phyloP scores from a whole-genome alignment of 1,284 basidiomycete genomes.

The Inonotus obliquus region DNA sequence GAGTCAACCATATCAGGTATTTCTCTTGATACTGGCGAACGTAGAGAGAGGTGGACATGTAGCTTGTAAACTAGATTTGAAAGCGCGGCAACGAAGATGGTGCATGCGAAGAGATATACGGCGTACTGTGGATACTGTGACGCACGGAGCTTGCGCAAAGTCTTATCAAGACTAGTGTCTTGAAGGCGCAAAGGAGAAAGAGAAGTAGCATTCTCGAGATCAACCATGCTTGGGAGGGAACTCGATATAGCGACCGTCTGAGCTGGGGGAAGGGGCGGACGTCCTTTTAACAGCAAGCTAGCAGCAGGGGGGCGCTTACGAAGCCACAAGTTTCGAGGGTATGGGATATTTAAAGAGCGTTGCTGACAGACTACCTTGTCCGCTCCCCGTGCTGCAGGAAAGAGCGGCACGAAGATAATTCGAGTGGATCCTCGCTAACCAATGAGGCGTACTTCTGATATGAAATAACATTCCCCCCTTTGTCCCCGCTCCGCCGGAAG shows the following conservation, averaged over 20 bases:
- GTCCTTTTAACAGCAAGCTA: background rate
- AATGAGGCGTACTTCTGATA: background rate
- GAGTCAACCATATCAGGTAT: background rate
- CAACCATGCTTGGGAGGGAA: background rate
- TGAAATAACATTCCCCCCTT: background rate
- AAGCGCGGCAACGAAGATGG: slow-evolving; percentile 3
- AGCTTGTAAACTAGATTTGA: background rate
- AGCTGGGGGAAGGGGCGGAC: background rate
- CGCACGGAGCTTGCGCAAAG: background rate
- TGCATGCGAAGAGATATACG: slow-evolving; percentile 5
- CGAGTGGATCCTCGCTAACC: background rate
- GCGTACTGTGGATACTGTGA: slow-evolving; percentile 7
- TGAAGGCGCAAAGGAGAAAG: background rate
- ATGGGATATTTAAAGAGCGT: background rate
- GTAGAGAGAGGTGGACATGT: background rate
- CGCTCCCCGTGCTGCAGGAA: background rate
- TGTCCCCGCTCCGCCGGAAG: background rate
- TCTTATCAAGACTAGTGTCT: background rate
- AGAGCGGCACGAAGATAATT: background rate
- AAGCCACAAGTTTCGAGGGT: background rate
- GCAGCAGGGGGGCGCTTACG: background rate
- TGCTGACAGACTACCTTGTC: background rate
- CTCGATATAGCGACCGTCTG: background rate
- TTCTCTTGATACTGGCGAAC: background rate
- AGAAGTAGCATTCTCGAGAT: background rate